phyloP scores from a whole-genome alignment of 208 protist genomes.

The Trypanosoma melophagium region DNA sequence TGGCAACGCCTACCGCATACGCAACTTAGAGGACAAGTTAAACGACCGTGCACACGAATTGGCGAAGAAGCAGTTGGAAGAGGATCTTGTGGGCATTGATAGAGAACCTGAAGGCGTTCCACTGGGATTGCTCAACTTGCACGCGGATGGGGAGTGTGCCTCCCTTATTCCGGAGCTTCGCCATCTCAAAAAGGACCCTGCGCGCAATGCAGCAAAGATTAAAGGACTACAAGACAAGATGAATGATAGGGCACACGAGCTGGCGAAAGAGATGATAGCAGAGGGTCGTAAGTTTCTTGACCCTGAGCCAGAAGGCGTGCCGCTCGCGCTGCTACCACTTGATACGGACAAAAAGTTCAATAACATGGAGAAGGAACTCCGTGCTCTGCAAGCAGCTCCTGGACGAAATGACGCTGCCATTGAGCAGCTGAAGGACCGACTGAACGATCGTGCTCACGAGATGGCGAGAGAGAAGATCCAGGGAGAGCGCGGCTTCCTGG shows the following conservation, averaged over 20 bases:
- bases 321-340: slow-evolving; percentile 55
- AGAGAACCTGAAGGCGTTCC: slow-evolving; percentile 60
- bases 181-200: slow-evolving; percentile 36
- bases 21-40: slow-evolving; percentile 56
- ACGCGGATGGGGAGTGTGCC: slow-evolving; percentile 55
- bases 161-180: slow-evolving; percentile 43
- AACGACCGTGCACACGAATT: slow-evolving; percentile 63
- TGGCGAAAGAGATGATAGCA: slow-evolving; percentile 54
- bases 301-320: slow-evolving; percentile 59
- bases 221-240: slow-evolving; percentile 48
- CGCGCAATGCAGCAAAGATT: slow-evolving; percentile 27
- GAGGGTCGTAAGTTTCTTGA: slow-evolving; percentile 61
- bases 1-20: slow-evolving; percentile 37
- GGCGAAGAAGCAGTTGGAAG: slow-evolving; percentile 61
- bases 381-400: slow-evolving; percentile 41
- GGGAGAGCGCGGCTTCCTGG: slow-evolving; percentile 58
- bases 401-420: slow-evolving; percentile 50
- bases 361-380: slow-evolving; percentile 60
- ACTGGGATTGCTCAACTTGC: slow-evolving; percentile 46
- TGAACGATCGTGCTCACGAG: slow-evolving; percentile 58
- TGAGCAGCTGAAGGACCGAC: slow-evolving; percentile 34
- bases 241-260: slow-evolving; percentile 53
- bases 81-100: slow-evolving; percentile 62
- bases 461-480: slow-evolving; percentile 57
- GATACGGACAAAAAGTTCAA: slow-evolving; percentile 60